phyloP scores from a whole-genome alignment of 1,284 basidiomycete genomes.

The Puccinia horiana region DNA sequence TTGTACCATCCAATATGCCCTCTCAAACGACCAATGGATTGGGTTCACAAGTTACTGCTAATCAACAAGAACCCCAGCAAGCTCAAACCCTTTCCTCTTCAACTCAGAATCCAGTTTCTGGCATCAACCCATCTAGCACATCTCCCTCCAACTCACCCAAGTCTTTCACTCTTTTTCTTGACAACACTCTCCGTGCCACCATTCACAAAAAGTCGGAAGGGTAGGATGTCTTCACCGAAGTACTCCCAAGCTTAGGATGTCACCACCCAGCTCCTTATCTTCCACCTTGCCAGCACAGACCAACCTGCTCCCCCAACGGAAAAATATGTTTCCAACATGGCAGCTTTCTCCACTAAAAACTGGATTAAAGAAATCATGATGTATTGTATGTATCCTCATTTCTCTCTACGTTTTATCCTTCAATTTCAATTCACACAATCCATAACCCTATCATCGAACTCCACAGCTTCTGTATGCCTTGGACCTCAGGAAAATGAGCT shows the following conservation, averaged over 20 bases:
- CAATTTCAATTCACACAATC: too few species aligned
- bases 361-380: neutral
- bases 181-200: neutral
- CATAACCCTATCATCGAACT: neutral
- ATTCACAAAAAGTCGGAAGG: neutral
- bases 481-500: too few species aligned
- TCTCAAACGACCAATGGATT: neutral
- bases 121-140: neutral
- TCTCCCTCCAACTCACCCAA: neutral
- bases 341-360: neutral
- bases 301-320: conserved; percentile 4
- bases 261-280: neutral
- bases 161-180: neutral
- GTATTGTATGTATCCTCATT: neutral
- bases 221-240: neutral
- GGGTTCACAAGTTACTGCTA: neutral
- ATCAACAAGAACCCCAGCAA: neutral
- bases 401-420: too few species aligned
- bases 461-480: neutral
- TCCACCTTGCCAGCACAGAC: neutral
- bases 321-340: conserved; percentile 1
- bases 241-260: neutral
- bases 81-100: neutral
- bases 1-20: neutral
- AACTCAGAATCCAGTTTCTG: neutral